phyloP scores from a whole-genome alignment of 148 eudicot species.

The Rhododendron vialii region DNA sequence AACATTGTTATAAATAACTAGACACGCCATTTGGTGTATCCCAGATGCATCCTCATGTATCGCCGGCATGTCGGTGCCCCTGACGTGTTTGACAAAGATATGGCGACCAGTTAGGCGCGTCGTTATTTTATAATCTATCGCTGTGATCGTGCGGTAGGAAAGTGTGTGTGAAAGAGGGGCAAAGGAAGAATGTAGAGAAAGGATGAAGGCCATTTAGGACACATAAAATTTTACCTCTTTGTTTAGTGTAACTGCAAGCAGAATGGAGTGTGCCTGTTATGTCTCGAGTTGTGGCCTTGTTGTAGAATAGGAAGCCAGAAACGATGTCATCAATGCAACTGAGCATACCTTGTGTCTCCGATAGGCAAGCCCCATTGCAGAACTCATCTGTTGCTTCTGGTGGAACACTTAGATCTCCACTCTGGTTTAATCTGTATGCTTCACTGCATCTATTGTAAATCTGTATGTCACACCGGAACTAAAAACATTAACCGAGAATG shows the following conservation, averaged over 20 bases:
- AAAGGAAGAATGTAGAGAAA: no score
- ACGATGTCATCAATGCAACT: conserved; percentile 36
- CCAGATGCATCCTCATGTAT: no score
- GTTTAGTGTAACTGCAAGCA: conserved; percentile 38
- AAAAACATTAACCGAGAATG: neutral
- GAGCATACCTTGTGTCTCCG: conserved; percentile 45
- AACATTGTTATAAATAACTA: no score
- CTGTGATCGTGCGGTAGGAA: no score
- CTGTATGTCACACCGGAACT: conserved; percentile 11
- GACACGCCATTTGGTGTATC: no score
- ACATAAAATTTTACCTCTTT: conserved; percentile 27
- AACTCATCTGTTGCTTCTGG: conserved; percentile 41
- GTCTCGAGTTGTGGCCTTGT: conserved; percentile 38
- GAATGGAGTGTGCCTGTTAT: conserved; percentile 32
- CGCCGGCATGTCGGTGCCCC: no score
- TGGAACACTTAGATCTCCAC: conserved; percentile 49
- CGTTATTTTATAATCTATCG: no score
- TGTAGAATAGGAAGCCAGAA: conserved; percentile 44
- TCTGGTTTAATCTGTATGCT: conserved; percentile 46
- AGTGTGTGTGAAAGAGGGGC: no score
- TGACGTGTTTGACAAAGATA: no score
- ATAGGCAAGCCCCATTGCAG: conserved; percentile 51
- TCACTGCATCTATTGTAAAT: conserved; percentile 43
- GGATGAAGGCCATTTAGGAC: no score
- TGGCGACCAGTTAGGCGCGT: no score